Conservation (phyloP, 2,329 filamentous ascomycete species). For the Xylaria sp. region DNA sequence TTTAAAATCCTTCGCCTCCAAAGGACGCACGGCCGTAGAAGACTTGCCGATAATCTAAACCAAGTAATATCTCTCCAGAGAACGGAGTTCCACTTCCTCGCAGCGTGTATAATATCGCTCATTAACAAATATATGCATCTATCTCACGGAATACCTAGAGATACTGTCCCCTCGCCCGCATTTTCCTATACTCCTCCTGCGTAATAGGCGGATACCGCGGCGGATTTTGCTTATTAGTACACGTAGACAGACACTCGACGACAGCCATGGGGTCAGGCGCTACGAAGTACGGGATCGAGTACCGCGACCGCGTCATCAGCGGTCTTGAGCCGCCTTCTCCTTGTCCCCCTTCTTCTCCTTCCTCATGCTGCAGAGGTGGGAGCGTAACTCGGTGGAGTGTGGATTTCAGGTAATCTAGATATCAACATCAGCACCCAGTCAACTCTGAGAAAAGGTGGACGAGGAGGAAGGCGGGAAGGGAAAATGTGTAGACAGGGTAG, state of each 20-base stretch:
- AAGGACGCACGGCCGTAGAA: not conserved
- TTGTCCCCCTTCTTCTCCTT: not conserved
- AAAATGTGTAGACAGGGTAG: too few species aligned
- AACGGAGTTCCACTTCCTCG: not conserved
- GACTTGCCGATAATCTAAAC: not conserved
- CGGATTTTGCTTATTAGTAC: slow-evolving; percentile 55
- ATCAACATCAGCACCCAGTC: slow-evolving; percentile 16
- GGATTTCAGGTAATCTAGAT: slow-evolving; percentile 59
- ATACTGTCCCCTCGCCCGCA: slow-evolving; percentile 48
- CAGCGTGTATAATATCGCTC: not conserved
- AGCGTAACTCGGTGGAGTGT: slow-evolving; percentile 64
- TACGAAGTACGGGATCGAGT: slow-evolving; percentile 71
- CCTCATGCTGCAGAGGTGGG: slow-evolving; percentile 49
- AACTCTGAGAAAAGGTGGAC: not conserved
- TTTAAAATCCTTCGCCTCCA: not conserved
- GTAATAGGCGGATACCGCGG: slow-evolving; percentile 61
- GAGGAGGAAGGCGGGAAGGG: too few species aligned
- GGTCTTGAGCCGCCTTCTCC: slow-evolving; percentile 41
- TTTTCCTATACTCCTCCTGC: slow-evolving; percentile 46
- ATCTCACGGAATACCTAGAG: slow-evolving; percentile 26
- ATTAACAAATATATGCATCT: too few species aligned
- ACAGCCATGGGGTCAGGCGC: slow-evolving; percentile 60
- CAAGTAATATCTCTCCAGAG: not conserved
- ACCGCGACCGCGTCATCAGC: slow-evolving; percentile 61
- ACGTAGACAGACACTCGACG: slow-evolving; percentile 64